Evolutionary conservation across 108 stramenopile genomes (phyloP), one percentile per base, ranked within the genome.

Genomic region (Nannochloropsis granulata): DNA sequence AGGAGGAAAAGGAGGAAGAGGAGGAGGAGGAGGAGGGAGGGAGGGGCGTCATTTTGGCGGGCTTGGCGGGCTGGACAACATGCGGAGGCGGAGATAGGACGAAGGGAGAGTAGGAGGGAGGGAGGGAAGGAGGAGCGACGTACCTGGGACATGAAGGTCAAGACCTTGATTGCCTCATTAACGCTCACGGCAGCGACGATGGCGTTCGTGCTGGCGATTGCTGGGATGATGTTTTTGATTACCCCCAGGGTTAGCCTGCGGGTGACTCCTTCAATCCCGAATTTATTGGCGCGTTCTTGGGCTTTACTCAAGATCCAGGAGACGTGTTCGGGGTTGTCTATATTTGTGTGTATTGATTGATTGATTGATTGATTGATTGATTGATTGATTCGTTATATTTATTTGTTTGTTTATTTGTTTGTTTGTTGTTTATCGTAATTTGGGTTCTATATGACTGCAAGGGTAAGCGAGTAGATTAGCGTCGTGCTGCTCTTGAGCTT

Each of bases 131-230:
- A 45, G n/a, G 56, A 5, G n/a, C 9, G 21, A 5, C 56, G 56
- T n/a, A 71, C 92, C 90, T 98, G 97, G 16, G 95, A 94, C 78
- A 87, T 90, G 90, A 93, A 96, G 12, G 97, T 95, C 42, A 98
- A 82, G 13, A 97, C 84, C 91, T 99, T 99, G 86, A 98, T 85
- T 14, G 93, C 96, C 90, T 99, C 98, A 82, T 94, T 93, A 56
- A 95, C 96, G 86, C 97, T 98, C 12, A 93, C 94, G 14, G 85
- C 87, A 1, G 87, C 79, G 25, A 91, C 45, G 79, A 90, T 82
- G 12, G 91, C 90, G 45, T 91, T 85, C 13, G 88, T 89, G 79
- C 86, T 89, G 11, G 89, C 80, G 23, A 92, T 92, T 23, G 93
- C 91, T 12, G 93, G 91, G 43, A 91, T 86, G 24, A 92, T 87